These are phyloP conservation scores for Solanum hybrid DNA, from an alignment of 305 asterid genomes.

Conservation along the genomic window DNA sequence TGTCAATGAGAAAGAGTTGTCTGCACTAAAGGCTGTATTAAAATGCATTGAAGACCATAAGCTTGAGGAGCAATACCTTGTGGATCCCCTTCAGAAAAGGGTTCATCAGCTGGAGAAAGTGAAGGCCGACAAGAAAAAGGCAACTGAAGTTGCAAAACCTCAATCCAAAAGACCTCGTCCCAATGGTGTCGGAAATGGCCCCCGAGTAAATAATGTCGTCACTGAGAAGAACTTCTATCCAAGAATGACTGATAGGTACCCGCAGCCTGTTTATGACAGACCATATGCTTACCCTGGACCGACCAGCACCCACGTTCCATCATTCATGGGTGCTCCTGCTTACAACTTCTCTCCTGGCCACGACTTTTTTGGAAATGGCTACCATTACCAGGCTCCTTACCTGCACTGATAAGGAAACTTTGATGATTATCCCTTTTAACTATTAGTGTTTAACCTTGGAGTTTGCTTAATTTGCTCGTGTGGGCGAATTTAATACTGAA, in stretches of 20 bases:
- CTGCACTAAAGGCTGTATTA: slow-evolving; percentile 80
- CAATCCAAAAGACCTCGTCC: slow-evolving; percentile 95
- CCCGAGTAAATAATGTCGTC: slow-evolving; percentile 36
- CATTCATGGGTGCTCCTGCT: slow-evolving; percentile 49
- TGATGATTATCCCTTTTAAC: slow-evolving; percentile 46
- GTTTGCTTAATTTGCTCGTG: slow-evolving; percentile 24
- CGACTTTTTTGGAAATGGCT: slow-evolving; percentile 84
- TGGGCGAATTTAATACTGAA: slow-evolving; percentile 27
- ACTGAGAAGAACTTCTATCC: slow-evolving; percentile 68
- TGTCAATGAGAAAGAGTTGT: slow-evolving; percentile 79
- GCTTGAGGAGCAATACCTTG: slow-evolving; percentile 65
- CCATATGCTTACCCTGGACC: slow-evolving; percentile 65
- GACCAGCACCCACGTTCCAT: slow-evolving; percentile 40
- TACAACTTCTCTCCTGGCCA: slow-evolving; percentile 54
- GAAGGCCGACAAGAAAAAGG: slow-evolving; percentile 91
- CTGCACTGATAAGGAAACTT: slow-evolving; percentile 77
- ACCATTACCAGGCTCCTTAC: slow-evolving; percentile 89
- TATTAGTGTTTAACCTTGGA: slow-evolving; percentile 35
- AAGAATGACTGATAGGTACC: slow-evolving; percentile 70
- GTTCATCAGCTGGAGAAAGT: slow-evolving; percentile 78
- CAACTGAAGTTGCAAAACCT: slow-evolving; percentile 91
- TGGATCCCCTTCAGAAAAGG: slow-evolving; percentile 83
- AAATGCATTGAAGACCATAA: slow-evolving; percentile 92
- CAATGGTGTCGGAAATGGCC: slow-evolving; percentile 47
- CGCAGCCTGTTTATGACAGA: slow-evolving; percentile 59